Percentiles rank a stretch among this genome's conserved stretches.
phyloP scores from a whole-genome alignment of 352 stramenopile genomes.

The Phytophthora sojae region DNA sequence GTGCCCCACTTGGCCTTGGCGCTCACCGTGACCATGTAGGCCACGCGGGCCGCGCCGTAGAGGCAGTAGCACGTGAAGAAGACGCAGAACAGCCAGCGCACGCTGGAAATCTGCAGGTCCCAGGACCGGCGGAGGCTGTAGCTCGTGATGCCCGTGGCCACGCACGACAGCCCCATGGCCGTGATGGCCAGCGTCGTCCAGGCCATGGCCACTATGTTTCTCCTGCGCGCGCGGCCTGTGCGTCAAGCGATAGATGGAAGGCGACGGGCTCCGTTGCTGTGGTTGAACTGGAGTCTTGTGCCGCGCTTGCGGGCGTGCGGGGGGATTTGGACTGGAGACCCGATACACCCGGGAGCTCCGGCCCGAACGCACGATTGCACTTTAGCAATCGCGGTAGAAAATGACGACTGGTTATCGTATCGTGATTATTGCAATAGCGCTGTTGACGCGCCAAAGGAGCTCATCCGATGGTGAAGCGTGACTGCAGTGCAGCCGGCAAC shows the following conservation, averaged over 20 bases:
- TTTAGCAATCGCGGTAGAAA: background rate
- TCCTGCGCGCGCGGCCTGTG: background rate
- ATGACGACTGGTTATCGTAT: background rate
- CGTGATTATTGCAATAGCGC: conserved; percentile 8
- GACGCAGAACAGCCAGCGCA: conserved; percentile 63
- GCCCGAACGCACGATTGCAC: conserved; percentile 4
- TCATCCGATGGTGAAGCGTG: background rate
- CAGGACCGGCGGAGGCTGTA: conserved; percentile 46
- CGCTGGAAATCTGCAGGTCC: conserved; percentile 53
- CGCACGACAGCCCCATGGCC: conserved; percentile 40
- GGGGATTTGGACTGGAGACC: background rate
- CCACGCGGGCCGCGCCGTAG: conserved; percentile 42
- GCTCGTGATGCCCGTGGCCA: conserved; percentile 50
- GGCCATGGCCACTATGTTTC: conserved; percentile 31
- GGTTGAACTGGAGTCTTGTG: too few relatives aligned
- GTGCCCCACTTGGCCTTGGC: conserved; percentile 17
- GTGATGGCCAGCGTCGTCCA: conserved; percentile 45
- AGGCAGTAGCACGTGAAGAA: conserved; percentile 57
- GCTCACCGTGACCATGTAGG: conserved; percentile 31
- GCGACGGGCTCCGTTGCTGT: background rate
- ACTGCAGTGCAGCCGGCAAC: background rate
- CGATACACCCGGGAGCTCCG: background rate
- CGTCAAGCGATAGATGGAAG: background rate
- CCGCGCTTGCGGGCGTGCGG: background rate
- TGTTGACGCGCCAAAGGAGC: background rate